These are phyloP conservation scores for Colletotrichum plurivorum DNA, from an alignment of 2,329 filamentous ascomycete species.

Conservation along the genomic window DNA sequence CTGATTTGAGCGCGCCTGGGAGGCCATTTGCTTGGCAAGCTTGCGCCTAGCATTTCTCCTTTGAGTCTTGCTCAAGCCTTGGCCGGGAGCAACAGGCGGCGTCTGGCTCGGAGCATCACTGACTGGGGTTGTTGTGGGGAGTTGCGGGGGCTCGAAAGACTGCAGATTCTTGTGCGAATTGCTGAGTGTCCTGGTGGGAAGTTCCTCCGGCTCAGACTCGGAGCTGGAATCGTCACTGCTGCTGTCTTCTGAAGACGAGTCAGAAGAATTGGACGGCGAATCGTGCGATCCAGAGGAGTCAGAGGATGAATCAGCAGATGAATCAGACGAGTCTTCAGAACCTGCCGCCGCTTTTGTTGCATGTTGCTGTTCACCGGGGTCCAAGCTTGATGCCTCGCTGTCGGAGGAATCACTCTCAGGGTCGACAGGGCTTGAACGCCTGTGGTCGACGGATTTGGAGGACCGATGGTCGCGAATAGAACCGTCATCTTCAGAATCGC, in stretches of 20 bases:
- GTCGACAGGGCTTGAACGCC: slow-evolving; percentile 12
- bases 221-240: slow-evolving; percentile 44
- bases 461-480: not conserved
- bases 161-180: slow-evolving; percentile 18
- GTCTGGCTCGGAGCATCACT: slow-evolving; percentile 27
- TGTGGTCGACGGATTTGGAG: not conserved
- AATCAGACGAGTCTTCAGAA: not conserved
- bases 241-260: slow-evolving; percentile 22
- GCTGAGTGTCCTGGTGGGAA: slow-evolving; percentile 49
- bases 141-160: not conserved
- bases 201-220: slow-evolving; percentile 52
- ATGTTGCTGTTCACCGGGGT: no score
- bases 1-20: slow-evolving; percentile 5
- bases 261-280: slow-evolving; percentile 22
- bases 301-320: not conserved
- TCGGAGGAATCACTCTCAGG: slow-evolving; percentile 34
- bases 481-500: slow-evolving; percentile 1
- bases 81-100: slow-evolving; percentile 48
- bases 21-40: slow-evolving; percentile 48
- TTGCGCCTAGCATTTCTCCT: slow-evolving; percentile 67
- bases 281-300: slow-evolving; percentile 10
- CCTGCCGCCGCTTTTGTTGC: no score
- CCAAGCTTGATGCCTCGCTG: not conserved
- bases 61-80: slow-evolving; percentile 60
- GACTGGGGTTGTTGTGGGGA: slow-evolving; percentile 20